Evolutionary conservation across 1,284 basidiomycete genomes (phyloP).

Genomic region (Blastosporella zonata): DNA sequence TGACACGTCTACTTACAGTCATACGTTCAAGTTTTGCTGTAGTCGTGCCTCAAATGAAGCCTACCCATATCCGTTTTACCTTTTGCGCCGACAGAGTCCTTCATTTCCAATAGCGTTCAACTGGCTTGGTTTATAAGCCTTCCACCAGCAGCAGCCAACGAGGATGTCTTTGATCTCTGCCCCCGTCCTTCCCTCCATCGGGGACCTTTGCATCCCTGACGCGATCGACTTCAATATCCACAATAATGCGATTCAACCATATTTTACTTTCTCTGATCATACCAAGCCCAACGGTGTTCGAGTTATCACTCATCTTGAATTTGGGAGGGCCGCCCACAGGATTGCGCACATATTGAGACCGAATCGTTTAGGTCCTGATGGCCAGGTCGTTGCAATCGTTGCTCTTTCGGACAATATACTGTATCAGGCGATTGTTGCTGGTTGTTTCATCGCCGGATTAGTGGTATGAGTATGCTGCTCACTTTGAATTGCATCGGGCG

Average conservation of each 20-base stretch:
- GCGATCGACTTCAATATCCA: neutral
- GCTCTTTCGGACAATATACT: conserved; percentile 19
- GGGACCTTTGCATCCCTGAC: neutral
- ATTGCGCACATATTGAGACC: conserved; percentile 19
- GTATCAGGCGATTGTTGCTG: conserved; percentile 21
- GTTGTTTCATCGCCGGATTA: conserved; percentile 21
- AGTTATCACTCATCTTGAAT: conserved; percentile 22
- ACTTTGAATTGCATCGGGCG: conserved; percentile 4
- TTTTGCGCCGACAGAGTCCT: too few species aligned
- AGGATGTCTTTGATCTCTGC: too few species aligned
- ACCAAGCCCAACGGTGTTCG: neutral
- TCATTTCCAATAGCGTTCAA: too few species aligned
- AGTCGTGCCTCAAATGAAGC: too few species aligned
- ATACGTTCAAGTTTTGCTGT: too few species aligned
- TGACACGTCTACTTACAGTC: too few species aligned
- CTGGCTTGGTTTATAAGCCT: too few species aligned
- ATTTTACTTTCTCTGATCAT: neutral
- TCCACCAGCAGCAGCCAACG: too few species aligned
- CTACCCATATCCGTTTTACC: too few species aligned
- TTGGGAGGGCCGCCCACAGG: conserved; percentile 22
- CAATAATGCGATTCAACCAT: neutral
- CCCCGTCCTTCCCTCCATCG: neutral
- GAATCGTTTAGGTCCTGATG: conserved; percentile 2
- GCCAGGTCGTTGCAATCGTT: conserved; percentile 16
- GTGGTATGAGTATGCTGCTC: conserved; percentile 19